phyloP scores from a whole-genome alignment of 148 eudicot species.

The Cornus florida region DNA sequence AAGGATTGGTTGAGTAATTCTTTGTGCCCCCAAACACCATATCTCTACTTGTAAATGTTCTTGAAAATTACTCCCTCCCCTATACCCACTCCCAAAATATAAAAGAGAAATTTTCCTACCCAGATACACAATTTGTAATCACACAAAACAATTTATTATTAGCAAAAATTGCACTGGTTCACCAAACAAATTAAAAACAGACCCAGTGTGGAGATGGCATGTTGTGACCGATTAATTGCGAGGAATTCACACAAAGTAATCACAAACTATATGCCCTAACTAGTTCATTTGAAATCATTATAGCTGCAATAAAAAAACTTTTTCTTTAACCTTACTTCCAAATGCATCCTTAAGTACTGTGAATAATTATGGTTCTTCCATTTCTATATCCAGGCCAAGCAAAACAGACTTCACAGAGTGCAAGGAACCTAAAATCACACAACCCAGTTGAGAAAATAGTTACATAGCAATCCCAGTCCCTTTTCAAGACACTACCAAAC shows the following conservation, averaged over 20 bases:
- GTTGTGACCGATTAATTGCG: not conserved
- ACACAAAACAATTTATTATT: too few species aligned
- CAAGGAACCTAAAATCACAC: not conserved
- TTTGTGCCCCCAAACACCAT: not conserved
- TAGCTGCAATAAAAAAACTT: not conserved
- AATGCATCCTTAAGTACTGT: not conserved
- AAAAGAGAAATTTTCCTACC: not conserved
- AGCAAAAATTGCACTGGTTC: not conserved
- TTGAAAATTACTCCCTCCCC: not conserved
- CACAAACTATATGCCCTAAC: not conserved
- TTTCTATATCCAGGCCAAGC: not conserved
- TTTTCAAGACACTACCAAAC: slow-evolving; percentile 1
- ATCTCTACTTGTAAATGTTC: not conserved
- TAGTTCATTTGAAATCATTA: not conserved
- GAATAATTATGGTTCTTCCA: not conserved
- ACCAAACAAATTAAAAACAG: not conserved
- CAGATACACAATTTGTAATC: not conserved
- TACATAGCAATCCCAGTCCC: too few species aligned
- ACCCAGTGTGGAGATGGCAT: not conserved
- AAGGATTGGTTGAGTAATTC: not conserved
- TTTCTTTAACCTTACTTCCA: not conserved
- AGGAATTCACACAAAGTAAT: not conserved
- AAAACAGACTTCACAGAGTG: not conserved
- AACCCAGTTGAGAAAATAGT: not conserved
- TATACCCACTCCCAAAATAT: not conserved